phyloP scores from a whole-genome alignment of 306 rosid genomes.

The Macrotyloma uniflorum region DNA sequence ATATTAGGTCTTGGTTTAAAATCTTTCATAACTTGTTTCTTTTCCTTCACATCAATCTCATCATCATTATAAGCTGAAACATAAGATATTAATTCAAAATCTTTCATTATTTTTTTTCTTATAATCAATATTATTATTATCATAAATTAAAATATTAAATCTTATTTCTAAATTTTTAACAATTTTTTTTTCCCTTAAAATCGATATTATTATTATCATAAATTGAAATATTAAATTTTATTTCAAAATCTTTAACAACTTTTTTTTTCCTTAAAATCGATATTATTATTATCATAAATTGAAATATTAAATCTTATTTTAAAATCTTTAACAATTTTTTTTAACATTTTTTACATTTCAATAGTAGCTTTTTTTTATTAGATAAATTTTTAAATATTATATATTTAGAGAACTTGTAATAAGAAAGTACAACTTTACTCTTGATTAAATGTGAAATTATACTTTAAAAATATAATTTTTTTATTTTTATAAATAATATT shows the following conservation, averaged over 20 bases:
- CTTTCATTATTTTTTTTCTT: neutral
- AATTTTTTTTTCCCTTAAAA: neutral
- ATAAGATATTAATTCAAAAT: slow-evolving; percentile 22
- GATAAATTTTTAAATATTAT: too few species aligned
- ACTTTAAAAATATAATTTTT: too few species aligned
- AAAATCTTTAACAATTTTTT: neutral
- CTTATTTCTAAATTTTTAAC: too few species aligned
- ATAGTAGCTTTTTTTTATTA: too few species aligned
- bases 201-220: neutral
- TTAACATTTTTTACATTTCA: too few species aligned
- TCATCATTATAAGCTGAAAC: neutral
- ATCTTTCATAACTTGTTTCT: neutral
- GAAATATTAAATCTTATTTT: neutral
- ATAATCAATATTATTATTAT: neutral
- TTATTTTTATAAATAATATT: too few species aligned
- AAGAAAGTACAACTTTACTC: too few species aligned
- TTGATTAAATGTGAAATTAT: too few species aligned
- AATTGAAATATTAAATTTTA: neutral
- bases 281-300: neutral
- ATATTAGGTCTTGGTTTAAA: slow-evolving; percentile 34
- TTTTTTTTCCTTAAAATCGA: neutral
- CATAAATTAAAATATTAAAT: neutral
- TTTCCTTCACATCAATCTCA: neutral
- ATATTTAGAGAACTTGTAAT: too few species aligned
- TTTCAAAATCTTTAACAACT: neutral